Conservation (phyloP, 805 yeast genomes). For the Saturnispora serradocipensis region DNA sequence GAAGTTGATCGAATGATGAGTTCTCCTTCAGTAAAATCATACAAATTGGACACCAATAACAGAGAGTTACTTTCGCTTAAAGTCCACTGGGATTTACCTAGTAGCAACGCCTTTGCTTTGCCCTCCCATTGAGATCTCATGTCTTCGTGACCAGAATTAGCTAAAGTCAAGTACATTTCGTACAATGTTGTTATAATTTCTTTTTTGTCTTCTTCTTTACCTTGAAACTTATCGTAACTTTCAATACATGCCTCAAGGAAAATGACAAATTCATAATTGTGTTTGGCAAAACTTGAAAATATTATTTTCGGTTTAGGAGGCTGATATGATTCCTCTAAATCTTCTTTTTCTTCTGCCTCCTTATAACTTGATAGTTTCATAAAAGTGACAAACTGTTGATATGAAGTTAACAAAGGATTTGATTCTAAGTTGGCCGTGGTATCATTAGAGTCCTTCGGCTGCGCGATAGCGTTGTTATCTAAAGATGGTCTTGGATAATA, state of each 20-base stretch:
- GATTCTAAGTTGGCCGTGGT: background rate
- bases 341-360: conserved; percentile 6
- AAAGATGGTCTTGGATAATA: conserved; percentile 39
- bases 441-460: conserved; percentile 12
- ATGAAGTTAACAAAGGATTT: conserved; percentile 49
- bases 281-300: conserved; percentile 77
- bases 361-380: conserved; percentile 18
- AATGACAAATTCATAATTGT: conserved; percentile 81
- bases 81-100: conserved; percentile 31
- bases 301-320: conserved; percentile 89
- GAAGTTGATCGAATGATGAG: conserved; percentile 24
- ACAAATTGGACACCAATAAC: conserved; percentile 47
- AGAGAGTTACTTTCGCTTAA: conserved; percentile 49
- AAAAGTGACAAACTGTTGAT: conserved; percentile 32
- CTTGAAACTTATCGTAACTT: conserved; percentile 68
- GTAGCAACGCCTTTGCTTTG: conserved; percentile 51
- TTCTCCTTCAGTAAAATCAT: conserved; percentile 45
- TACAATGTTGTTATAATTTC: conserved; percentile 71
- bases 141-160: conserved; percentile 19
- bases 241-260: conserved; percentile 87
- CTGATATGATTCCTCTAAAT: conserved; percentile 54
- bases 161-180: conserved; percentile 65
- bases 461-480: conserved; percentile 12
- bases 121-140: conserved; percentile 46
- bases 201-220: conserved; percentile 55